Evolutionary conservation across 129 eudicot species (phyloP).

Genomic region (Apium graveolens): DNA sequence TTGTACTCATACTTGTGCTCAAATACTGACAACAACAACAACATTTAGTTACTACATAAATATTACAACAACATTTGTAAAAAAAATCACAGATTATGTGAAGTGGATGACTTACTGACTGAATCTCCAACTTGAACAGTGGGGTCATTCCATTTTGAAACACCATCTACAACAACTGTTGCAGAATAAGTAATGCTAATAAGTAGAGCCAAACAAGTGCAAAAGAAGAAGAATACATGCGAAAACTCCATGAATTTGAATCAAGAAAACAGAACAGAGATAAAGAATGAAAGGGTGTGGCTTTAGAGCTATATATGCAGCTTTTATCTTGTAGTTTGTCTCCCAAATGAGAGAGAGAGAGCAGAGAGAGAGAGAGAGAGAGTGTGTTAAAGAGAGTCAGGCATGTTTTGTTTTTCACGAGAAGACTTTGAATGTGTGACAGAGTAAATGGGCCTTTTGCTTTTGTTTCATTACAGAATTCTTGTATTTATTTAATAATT

Average conservation of each 20-base stretch:
- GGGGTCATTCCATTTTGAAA: slow-evolving; percentile 75
- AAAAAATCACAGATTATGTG: not conserved
- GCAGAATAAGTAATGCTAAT: slow-evolving; percentile 35
- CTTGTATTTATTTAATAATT: slow-evolving; percentile 13
- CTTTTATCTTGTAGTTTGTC: not conserved
- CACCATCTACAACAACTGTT: slow-evolving; percentile 78
- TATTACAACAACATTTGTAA: not conserved
- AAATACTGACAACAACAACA: slow-evolving; percentile 46
- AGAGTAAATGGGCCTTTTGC: slow-evolving; percentile 1
- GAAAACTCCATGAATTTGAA: slow-evolving; percentile 18
- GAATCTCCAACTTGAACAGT: slow-evolving; percentile 72
- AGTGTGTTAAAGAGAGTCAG: slow-evolving; percentile 26
- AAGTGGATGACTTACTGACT: slow-evolving; percentile 52
- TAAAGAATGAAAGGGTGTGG: not conserved
- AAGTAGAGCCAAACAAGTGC: slow-evolving; percentile 22
- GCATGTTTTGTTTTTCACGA: slow-evolving; percentile 40
- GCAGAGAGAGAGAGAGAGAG: slow-evolving; percentile 11
- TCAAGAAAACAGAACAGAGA: slow-evolving; percentile 4
- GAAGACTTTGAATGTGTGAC: slow-evolving; percentile 31
- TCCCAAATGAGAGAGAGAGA: not conserved
- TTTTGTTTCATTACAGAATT: slow-evolving; percentile 16
- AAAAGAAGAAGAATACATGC: slow-evolving; percentile 7
- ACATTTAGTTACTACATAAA: not conserved
- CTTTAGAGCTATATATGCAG: slow-evolving; percentile 1
- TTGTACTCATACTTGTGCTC: slow-evolving; percentile 70